Evolutionary conservation across 352 stramenopile genomes (phyloP).

Genomic region (Phytophthora pistaciae): DNA sequence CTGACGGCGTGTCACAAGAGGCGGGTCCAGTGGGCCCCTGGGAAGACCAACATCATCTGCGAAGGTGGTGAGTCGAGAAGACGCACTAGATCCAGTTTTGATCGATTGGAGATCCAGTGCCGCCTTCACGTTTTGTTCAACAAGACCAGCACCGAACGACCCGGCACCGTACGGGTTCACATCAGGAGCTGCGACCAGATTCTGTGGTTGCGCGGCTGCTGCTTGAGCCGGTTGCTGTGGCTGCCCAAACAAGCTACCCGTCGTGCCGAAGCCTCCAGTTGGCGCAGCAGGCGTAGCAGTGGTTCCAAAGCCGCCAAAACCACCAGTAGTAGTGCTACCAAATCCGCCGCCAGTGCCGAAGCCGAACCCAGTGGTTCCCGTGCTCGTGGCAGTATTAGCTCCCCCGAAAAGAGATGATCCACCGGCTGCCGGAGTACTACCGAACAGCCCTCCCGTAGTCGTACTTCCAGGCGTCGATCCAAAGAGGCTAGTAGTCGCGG

Average conservation of each 20-base stretch:
- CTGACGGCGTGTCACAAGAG: slow-evolving; percentile 67
- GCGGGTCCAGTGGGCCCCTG: slow-evolving; percentile 61
- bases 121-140: slow-evolving; percentile 74
- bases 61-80: slow-evolving; percentile 68
- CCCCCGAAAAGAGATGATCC: slow-evolving; percentile 54
- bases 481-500: slow-evolving; percentile 45
- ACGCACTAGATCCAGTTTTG: slow-evolving; percentile 57
- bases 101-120: slow-evolving; percentile 67
- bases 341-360: slow-evolving; percentile 48
- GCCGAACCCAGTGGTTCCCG: slow-evolving; percentile 49
- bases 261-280: slow-evolving; percentile 42
- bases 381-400: slow-evolving; percentile 31
- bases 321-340: slow-evolving; percentile 38
- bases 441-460: slow-evolving; percentile 44
- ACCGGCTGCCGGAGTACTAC: slow-evolving; percentile 31
- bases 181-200: slow-evolving; percentile 64
- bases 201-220: slow-evolving; percentile 47
- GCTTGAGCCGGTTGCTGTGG: slow-evolving; percentile 40
- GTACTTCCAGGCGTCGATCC: slow-evolving; percentile 39
- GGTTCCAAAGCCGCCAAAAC: slow-evolving; percentile 62
- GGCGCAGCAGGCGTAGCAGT: slow-evolving; percentile 33
- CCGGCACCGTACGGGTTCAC: slow-evolving; percentile 66
- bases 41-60: slow-evolving; percentile 79
- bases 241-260: slow-evolving; percentile 46
- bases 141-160: slow-evolving; percentile 60